Base-by-base conservation (phyloP, 164 flowering plant species). In the Vitis amurensis region DNA sequence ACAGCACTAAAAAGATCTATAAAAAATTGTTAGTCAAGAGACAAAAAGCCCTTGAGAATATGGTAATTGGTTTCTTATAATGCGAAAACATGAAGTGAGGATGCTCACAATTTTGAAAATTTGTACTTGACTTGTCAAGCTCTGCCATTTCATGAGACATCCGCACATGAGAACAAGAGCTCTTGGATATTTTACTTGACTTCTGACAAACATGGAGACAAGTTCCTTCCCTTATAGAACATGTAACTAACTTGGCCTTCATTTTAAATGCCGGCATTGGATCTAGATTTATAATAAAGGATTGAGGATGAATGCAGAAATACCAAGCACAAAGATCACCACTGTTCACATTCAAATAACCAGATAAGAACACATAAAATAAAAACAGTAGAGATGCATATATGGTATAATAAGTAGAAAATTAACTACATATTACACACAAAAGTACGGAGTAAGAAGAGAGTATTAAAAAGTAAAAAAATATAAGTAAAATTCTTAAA, bases 121-220 rank as follows among this genome's bases (percentile, higher is more conserved):
- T 55, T 56, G 55, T 60, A 31, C 9, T 55, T 23, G 47, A 37
- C 30, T 11, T 15, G 50, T 56, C 58, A 44, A 47, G 12, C 14
- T 67, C 52, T 49, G 30, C 52, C 1, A 52, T 4, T 8, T 67
- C 61, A 56, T 37, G 44, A 67, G 60, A 49, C 4, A 29, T 15
- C 61, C 61, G 31, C 31, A 13, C 52, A 12, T n/a, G 70, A 56
- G 62, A 23, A n/a, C 30, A 30, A 10, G 70, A 55, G 52, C 12
- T 67, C 62, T 55, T 67, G 27, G 61, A 67, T 50, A 67, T 67
- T 67, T 67, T 67, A 67, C 61, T 55, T 14, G 70, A 67, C 29
- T 71, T 61, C 49, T 23, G 17, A 9, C 29, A 37, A 61, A 50
- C 59, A 48, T 62, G 61, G 13, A 59, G 23, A 17, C 30, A 27